These are phyloP conservation scores for Apiospora rasikravindrae DNA, from an alignment of 2,329 filamentous ascomycete species.

Conservation along the genomic window DNA sequence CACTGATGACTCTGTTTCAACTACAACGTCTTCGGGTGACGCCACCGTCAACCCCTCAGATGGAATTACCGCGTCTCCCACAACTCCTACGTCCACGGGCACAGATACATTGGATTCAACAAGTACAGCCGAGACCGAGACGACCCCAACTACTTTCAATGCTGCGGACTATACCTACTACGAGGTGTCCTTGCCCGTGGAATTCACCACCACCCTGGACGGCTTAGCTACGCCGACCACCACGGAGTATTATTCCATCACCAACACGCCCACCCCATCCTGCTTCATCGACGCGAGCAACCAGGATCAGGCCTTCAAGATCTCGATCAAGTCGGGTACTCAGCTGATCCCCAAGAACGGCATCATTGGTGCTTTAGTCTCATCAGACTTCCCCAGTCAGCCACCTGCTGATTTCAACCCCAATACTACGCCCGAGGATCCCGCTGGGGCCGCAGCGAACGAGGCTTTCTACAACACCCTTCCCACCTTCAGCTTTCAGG, in stretches of 20 bases:
- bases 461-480: background rate
- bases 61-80: background rate
- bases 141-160: slow-evolving; percentile 5
- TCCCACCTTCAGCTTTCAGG: background rate
- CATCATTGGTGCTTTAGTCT: background rate
- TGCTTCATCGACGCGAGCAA: slow-evolving; percentile 12
- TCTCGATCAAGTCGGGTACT: background rate
- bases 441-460: background rate
- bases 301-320: slow-evolving; percentile 13
- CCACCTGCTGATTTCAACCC: background rate
- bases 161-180: slow-evolving; percentile 19
- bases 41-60: background rate
- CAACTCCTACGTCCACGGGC: no score
- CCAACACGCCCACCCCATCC: slow-evolving; percentile 8
- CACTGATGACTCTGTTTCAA: background rate
- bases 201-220: slow-evolving; percentile 5
- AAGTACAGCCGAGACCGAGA: background rate
- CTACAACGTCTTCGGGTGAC: background rate
- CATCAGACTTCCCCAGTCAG: background rate
- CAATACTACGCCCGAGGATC: background rate
- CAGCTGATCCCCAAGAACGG: background rate
- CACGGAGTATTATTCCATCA: slow-evolving; percentile 8
- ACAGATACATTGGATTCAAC: background rate
- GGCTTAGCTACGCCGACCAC: slow-evolving; percentile 1
- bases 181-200: slow-evolving; percentile 16